Evolutionary conservation across 2,329 filamentous ascomycete genomes (phyloP), one percentile per base, ranked within the genome.

Genomic region (Fusarium setosum): DNA sequence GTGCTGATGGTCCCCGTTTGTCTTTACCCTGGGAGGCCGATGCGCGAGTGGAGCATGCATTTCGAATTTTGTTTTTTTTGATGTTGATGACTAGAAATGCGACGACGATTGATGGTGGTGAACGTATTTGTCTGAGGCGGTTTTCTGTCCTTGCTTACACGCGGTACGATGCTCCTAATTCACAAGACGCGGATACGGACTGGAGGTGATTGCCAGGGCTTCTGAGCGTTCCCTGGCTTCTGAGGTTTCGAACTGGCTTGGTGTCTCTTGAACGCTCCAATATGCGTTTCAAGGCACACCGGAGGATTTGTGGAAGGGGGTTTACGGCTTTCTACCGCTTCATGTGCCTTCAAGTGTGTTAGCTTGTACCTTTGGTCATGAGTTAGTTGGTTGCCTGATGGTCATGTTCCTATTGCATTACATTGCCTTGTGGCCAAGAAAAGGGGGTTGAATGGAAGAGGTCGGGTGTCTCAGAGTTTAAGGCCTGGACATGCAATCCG

Each of bases 21-120:
- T 6, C 21, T 21, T 15, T 20, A 44, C 24, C 37, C 15, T 31
- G n/a, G 35, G 21, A n/a, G 18, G 15, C 13, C 38, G 32, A 45
- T 15, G 21, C 49, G 47, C 29, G 40, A 49, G 17, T 42, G 23
- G 24, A 17, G 29, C 18, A 41, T 23, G 17, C 21, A 32, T n/a
- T 53, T 53, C 23, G 48, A 38, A n/a, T n/a, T n/a, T n/a, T n/a
- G n/a, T 40, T 48, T 41, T 49, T 21, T 57, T 61, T 45, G 24
- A 49, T 48, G 32, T 61, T 67, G 52, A 67, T 40, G 60, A 67
- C 41, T 42, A 65, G 53, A 64, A 63, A 67, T 31, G 60, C 32
- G 45, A 67, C 50, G 44, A 61, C 37, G 49, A 65, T 52, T 68
- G 42, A 59, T 31, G 52, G 57, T 41, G 35, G 32, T 32, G n/a